Conservation (phyloP, 148 eudicot genomes). For the Spergularia marina region DNA sequence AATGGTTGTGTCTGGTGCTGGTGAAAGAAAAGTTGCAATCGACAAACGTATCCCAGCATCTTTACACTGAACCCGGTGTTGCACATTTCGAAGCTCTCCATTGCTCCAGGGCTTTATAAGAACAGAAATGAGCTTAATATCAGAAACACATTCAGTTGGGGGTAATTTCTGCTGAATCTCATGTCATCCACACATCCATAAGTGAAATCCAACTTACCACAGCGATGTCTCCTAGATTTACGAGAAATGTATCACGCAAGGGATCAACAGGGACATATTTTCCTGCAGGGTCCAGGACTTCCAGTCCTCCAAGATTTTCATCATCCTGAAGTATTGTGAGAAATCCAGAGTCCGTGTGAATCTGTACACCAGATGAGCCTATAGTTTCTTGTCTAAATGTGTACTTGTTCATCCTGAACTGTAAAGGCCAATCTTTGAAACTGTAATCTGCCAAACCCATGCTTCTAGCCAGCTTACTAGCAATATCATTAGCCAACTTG, state of each 20-base stretch:
- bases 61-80: constrained; percentile 58
- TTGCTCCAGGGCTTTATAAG: constrained; percentile 63
- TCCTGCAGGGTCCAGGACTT: constrained; percentile 58
- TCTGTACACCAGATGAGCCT: constrained; percentile 58
- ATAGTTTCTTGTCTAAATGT: constrained; percentile 49
- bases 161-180: too few species aligned
- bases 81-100: constrained; percentile 55
- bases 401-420: constrained; percentile 74
- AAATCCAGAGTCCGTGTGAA: constrained; percentile 76
- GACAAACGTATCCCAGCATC: constrained; percentile 47
- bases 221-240: constrained; percentile 69
- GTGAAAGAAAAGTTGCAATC: constrained; percentile 60
- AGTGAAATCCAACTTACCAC: constrained; percentile 35
- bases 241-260: constrained; percentile 51
- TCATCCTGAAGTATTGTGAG: constrained; percentile 77
- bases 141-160: not conserved
- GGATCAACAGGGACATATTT: constrained; percentile 53
- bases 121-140: not conserved
- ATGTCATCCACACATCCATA: not conserved
- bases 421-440: constrained; percentile 59
- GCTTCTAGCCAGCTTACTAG: constrained; percentile 39
- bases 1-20: constrained; percentile 40
- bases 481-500: constrained; percentile 42
- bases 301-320: constrained; percentile 68
- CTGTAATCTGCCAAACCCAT: constrained; percentile 39